Evolutionary conservation across 2,329 filamentous ascomycete genomes (phyloP).

Genomic region (Aureobasidium sp.): DNA sequence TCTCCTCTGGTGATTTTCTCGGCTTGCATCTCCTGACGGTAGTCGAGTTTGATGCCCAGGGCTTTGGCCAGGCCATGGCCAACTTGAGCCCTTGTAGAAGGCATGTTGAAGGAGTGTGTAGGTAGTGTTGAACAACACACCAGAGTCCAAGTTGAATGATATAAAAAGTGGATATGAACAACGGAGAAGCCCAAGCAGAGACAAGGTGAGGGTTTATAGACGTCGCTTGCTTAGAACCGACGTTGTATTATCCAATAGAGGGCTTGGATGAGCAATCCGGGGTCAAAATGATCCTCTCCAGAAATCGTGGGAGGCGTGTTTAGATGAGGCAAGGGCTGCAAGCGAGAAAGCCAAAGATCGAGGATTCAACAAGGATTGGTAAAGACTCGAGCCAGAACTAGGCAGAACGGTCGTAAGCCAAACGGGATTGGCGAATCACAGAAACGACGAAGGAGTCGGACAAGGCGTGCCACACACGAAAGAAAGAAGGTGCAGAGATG

Average conservation of each 20-base stretch:
- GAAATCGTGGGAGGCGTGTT: background rate
- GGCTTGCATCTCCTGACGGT: constrained; percentile 48
- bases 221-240: background rate
- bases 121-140: background rate
- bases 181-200: background rate
- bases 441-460: background rate
- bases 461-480: background rate
- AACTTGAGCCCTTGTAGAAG: constrained; percentile 43
- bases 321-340: constrained; percentile 6
- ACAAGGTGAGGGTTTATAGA: constrained; percentile 6
- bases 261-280: constrained; percentile 7
- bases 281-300: constrained; percentile 2
- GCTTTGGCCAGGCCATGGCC: constrained; percentile 68
- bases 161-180: background rate
- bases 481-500: constrained; percentile 1
- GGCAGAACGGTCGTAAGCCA: background rate
- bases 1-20: constrained; percentile 67
- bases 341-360: background rate
- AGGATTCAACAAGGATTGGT: constrained; percentile 2
- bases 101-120: constrained; percentile 25
- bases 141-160: background rate
- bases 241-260: constrained; percentile 4
- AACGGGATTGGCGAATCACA: constrained; percentile 1
- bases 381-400: constrained; percentile 1
- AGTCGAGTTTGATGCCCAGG: constrained; percentile 72